Evolutionary conservation across 306 rosid species (phyloP).

Genomic region (Inga oerstediana): DNA sequence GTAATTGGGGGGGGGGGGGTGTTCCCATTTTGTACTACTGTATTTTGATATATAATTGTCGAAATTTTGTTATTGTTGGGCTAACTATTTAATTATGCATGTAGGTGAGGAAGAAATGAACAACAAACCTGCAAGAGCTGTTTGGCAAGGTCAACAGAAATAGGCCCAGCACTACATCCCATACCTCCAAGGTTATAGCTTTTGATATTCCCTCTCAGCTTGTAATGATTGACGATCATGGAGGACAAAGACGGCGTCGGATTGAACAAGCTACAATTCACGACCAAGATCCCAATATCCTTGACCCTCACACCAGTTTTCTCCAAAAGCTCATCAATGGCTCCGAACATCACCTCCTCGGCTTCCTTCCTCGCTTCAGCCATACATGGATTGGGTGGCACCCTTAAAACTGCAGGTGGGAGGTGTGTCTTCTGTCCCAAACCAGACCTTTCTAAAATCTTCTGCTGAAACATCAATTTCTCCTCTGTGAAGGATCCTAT

Average conservation of each 20-base stretch:
- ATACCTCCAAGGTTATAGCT: neutral
- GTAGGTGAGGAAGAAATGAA: neutral
- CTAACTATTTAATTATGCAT: too few relatives aligned
- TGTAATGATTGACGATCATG: neutral
- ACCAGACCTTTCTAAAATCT: neutral
- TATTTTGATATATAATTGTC: too few relatives aligned
- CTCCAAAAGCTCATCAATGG: neutral
- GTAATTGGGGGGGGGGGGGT: too few relatives aligned
- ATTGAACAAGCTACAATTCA: neutral
- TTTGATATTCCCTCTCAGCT: neutral
- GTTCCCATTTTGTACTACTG: too few relatives aligned
- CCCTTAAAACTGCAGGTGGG: neutral
- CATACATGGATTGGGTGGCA: neutral
- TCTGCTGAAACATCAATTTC: neutral
- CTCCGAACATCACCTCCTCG: neutral
- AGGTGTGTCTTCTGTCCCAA: neutral
- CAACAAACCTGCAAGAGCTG: slow-evolving; percentile 77
- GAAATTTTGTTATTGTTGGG: too few relatives aligned
- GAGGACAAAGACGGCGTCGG: neutral
- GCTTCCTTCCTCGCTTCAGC: neutral
- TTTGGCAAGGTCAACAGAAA: slow-evolving; percentile 36
- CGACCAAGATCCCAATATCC: neutral
- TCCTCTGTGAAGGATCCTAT: slow-evolving; percentile 63
- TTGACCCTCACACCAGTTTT: neutral
- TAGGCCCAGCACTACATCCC: neutral